Evolutionary conservation across 1,284 basidiomycete genomes (phyloP), one percentile per base, ranked within the genome.

Genomic region (Filobasidium uniguttulatum): DNA sequence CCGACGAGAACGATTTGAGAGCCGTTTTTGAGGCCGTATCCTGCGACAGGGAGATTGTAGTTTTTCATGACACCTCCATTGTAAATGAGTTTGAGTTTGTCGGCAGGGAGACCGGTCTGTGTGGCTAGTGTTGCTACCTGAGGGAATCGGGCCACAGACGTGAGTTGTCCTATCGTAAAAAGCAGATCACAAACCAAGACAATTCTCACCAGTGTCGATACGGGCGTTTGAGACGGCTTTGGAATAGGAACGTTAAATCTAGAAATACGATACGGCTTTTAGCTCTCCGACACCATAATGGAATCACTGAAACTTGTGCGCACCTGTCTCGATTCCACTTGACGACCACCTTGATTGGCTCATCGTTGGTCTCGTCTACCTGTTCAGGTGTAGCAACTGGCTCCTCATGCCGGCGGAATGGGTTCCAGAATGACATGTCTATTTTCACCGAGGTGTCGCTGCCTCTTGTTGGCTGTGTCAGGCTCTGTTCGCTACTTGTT

Each of bases 171-270:
- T 20, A n/a, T 8, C 19, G 10, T 26, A n/a, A 17, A 26, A 22
- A 9, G 28, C 23, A 2, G 6, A 44, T 17, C 30, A 26, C 15
- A 41, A 30, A n/a, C 9, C 17, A 26, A 48, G 15, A 26, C 19
- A 17, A 20, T 3, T 1, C 48, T 49, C 34, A 52, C 53, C 36
- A 55, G 26, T 22, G 53, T 55, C 2, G 49, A 49, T n/a, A 55
- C 26, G 1, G 64, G 66, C 1, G 68, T 70, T 29, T 60, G 30
- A 22, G 59, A 59, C 3, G 68, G 64, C 22, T 62, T 55, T 10
- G 67, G 67, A 36, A 70, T 66, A 3, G 68, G 67, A 30, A 70
- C 61, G 57, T 70, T 70, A 61, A 67, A 68, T 49, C 68, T 69
- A 31, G 14, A 34, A 30, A 41, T 15, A 28, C 14, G 1, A 19